phyloP scores from a whole-genome alignment of 208 protist genomes.

The Leishmania aethiopica region DNA sequence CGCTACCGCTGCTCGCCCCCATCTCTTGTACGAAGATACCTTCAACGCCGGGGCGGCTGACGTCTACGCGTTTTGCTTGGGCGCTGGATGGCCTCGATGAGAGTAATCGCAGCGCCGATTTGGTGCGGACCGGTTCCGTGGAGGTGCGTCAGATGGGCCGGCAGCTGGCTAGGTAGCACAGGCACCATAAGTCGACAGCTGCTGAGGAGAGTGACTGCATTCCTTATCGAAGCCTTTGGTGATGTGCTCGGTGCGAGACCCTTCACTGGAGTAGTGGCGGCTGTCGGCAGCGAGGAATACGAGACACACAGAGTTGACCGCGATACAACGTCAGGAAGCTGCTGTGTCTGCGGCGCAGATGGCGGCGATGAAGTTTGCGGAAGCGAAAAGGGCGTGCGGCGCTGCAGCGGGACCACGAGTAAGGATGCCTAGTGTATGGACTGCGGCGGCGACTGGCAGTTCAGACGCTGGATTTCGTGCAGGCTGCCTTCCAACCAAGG shows the following conservation, averaged over 20 bases:
- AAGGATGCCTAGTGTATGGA: neutral
- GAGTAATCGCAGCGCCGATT: constrained; percentile 3
- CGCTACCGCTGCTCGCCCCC: neutral
- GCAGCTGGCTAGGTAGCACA: constrained; percentile 9
- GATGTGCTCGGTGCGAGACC: neutral
- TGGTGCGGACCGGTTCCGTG: constrained; percentile 12
- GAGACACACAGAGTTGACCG: neutral
- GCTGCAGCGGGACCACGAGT: neutral
- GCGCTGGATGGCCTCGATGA: constrained; percentile 20
- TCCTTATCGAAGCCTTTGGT: neutral
- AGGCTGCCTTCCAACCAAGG: constrained; percentile 8
- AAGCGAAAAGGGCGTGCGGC: neutral
- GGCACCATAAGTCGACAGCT: constrained; percentile 5
- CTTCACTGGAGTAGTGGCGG: neutral
- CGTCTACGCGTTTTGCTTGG: constrained; percentile 11
- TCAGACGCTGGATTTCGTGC: neutral
- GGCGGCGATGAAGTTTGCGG: neutral
- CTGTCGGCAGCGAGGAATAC: neutral
- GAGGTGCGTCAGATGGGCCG: neutral
- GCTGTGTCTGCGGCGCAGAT: neutral
- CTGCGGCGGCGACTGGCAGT: neutral
- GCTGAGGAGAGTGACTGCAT: neutral
- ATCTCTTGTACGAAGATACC: neutral
- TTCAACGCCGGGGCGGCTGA: neutral
- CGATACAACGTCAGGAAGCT: no score